Conservation (phyloP, 2,329 filamentous ascomycete genomes). For the Hypoxylon sp. region DNA sequence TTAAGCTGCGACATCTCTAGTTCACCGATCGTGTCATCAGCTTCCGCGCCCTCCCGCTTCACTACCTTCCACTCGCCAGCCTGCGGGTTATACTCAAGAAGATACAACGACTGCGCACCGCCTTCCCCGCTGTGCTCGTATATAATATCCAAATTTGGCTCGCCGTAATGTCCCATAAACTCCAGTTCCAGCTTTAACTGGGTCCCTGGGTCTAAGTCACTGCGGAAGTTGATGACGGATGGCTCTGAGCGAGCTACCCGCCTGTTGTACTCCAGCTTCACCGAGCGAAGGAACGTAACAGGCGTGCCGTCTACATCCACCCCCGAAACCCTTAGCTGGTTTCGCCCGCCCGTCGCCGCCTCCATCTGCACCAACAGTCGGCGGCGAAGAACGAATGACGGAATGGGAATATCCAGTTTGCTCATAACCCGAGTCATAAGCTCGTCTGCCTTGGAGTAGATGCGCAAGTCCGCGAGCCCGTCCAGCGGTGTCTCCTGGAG, state of each 20-base stretch:
- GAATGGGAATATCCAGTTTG: slow-evolving; percentile 49
- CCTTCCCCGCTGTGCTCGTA: slow-evolving; percentile 30
- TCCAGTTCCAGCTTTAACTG: slow-evolving; percentile 52
- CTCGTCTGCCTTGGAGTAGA: slow-evolving; percentile 50
- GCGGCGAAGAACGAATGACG: slow-evolving; percentile 50
- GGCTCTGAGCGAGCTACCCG: slow-evolving; percentile 50
- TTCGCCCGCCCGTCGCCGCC: slow-evolving; percentile 29
- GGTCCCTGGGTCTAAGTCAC: slow-evolving; percentile 35
- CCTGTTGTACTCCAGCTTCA: slow-evolving; percentile 51
- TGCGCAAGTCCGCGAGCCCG: slow-evolving; percentile 43
- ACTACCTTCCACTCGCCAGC: slow-evolving; percentile 42
- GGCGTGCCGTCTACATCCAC: slow-evolving; percentile 54
- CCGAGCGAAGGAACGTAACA: slow-evolving; percentile 51
- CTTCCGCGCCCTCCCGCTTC: background rate
- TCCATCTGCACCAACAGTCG: slow-evolving; percentile 46
- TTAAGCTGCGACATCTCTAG: no score
- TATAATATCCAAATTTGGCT: slow-evolving; percentile 50
- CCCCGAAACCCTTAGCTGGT: slow-evolving; percentile 46
- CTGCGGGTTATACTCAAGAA: slow-evolving; percentile 45
- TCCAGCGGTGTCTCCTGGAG: slow-evolving; percentile 56
- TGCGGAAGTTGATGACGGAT: slow-evolving; percentile 49
- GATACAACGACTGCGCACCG: slow-evolving; percentile 31
- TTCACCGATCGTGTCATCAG: no score
- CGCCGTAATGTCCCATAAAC: slow-evolving; percentile 58
- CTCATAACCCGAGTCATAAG: slow-evolving; percentile 54